Percentiles rank a stretch among this genome's conserved stretches.
phyloP scores from a whole-genome alignment of 257 asterid species.

The Orobanche coerulescens region DNA sequence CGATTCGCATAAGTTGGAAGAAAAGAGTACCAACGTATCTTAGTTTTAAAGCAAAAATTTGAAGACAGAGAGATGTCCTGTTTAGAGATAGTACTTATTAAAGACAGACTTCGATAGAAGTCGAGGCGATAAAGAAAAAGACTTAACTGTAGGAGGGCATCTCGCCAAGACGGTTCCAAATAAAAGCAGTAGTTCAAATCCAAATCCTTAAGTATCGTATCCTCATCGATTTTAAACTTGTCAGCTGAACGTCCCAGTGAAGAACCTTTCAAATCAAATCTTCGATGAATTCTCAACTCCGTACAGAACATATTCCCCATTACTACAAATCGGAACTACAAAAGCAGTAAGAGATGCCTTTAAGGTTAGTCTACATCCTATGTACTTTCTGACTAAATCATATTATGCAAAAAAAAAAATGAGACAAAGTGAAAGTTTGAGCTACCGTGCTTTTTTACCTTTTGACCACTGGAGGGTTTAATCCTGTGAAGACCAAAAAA shows the following conservation, averaged over 20 bases:
- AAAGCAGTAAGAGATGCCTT: constrained; percentile 8
- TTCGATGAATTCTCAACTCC: constrained; percentile 79
- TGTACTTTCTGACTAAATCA: too few species aligned
- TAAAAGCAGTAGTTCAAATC: constrained; percentile 91
- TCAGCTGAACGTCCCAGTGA: constrained; percentile 92
- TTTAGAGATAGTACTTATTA: too few species aligned
- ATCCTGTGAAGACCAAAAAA: constrained; percentile 99
- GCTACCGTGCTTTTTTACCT: constrained; percentile 39
- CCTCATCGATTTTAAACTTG: constrained; percentile 86
- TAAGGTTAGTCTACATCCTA: constrained; percentile 15
- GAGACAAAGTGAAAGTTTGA: constrained; percentile 1
- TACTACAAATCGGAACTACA: constrained; percentile 91
- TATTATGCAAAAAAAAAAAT: too few species aligned
- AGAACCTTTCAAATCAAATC: constrained; percentile 94
- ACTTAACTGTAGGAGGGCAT: constrained; percentile 51
- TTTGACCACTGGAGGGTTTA: constrained; percentile 89
- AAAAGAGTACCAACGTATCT: too few species aligned
- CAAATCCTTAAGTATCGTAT: constrained; percentile 87
- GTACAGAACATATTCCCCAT: constrained; percentile 99
- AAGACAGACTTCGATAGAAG: neutral
- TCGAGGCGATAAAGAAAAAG: neutral
- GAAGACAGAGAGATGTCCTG: too few species aligned
- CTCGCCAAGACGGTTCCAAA: constrained; percentile 88
- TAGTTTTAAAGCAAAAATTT: too few species aligned
- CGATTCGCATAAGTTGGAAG: constrained; percentile 7